A percentile compares a stretch with the other conserved stretches of the same genome.
Conservation (phyloP, 2,329 filamentous ascomycete genomes). For the Tolypocladium cylindrosporum region DNA sequence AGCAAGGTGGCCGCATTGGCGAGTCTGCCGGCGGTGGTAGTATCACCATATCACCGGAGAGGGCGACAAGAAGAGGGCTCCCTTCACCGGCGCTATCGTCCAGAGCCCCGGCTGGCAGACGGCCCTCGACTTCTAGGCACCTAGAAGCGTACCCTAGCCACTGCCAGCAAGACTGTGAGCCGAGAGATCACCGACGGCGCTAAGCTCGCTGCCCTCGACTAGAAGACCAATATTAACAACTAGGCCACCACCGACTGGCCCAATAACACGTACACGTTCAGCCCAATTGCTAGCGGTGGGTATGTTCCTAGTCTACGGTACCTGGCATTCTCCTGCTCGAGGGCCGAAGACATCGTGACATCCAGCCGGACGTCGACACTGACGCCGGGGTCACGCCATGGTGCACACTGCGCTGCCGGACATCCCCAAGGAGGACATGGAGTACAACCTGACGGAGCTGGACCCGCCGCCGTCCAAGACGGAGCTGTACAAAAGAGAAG, state of each 20-base stretch:
- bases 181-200: slow-evolving; percentile 3
- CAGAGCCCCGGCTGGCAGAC: slow-evolving; percentile 10
- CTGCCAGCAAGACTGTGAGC: slow-evolving; percentile 1
- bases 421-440: neutral
- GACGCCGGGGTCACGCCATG: slow-evolving; percentile 27
- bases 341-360: slow-evolving; percentile 31
- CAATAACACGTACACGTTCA: slow-evolving; percentile 16
- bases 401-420: slow-evolving; percentile 17
- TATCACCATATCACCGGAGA: slow-evolving; percentile 37
- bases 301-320: slow-evolving; percentile 18
- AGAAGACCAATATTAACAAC: slow-evolving; percentile 19
- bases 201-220: slow-evolving; percentile 2
- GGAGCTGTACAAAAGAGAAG: slow-evolving; percentile 1
- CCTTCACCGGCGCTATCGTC: slow-evolving; percentile 38
- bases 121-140: slow-evolving; percentile 1
- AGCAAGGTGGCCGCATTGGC: slow-evolving; percentile 33
- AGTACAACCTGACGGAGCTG: slow-evolving; percentile 26
- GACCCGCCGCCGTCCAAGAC: slow-evolving; percentile 6
- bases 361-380: slow-evolving; percentile 31
- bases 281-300: slow-evolving; percentile 23
- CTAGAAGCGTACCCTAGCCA: slow-evolving; percentile 3
- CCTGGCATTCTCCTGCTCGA: slow-evolving; percentile 17
- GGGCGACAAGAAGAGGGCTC: slow-evolving; percentile 24
- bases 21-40: slow-evolving; percentile 40
- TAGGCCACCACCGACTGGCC: slow-evolving; percentile 3